Percentiles rank a stretch among this genome's conserved stretches.
phyloP scores from a whole-genome alignment of 2,329 filamentous ascomycete species.

The Exophiala oligosperma region DNA sequence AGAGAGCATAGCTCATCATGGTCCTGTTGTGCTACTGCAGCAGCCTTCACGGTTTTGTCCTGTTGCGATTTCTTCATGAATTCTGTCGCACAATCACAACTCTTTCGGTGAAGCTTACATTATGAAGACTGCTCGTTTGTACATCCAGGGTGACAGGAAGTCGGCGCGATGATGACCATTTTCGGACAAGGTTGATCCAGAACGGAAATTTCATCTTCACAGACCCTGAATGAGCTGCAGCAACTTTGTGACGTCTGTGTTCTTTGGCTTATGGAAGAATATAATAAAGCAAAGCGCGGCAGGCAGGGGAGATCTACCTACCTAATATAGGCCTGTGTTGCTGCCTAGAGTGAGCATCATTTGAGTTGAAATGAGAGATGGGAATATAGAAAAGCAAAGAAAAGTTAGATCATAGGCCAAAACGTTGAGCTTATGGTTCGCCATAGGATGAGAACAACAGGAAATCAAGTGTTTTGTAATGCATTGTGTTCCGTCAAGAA shows the following conservation, averaged over 20 bases:
- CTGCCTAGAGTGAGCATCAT: no score
- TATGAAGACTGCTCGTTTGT: conserved; percentile 8
- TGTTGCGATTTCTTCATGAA: conserved; percentile 7
- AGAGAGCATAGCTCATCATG: conserved; percentile 8
- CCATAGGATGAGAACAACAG: no score
- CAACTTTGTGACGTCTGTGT: neutral
- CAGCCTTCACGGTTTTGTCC: neutral
- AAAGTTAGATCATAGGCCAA: no score
- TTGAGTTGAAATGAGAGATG: no score
- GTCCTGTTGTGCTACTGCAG: conserved; percentile 9
- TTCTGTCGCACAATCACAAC: conserved; percentile 7
- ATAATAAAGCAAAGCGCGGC: no score
- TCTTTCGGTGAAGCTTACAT: conserved; percentile 10
- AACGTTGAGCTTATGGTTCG: no score
- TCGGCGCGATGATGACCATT: conserved; percentile 9
- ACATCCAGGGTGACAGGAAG: conserved; percentile 1
- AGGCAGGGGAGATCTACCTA: no score
- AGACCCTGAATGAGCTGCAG: conserved; percentile 3
- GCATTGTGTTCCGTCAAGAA: no score
- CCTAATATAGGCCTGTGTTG: no score
- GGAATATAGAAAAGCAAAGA: no score
- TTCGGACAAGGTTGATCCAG: neutral
- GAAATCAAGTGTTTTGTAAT: no score
- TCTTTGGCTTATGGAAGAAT: neutral
- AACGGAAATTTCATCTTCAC: conserved; percentile 1